Evolutionary conservation across 1,284 basidiomycete genomes (phyloP), one percentile per base, ranked within the genome.

Genomic region (Cystobasidium slooffiae): DNA sequence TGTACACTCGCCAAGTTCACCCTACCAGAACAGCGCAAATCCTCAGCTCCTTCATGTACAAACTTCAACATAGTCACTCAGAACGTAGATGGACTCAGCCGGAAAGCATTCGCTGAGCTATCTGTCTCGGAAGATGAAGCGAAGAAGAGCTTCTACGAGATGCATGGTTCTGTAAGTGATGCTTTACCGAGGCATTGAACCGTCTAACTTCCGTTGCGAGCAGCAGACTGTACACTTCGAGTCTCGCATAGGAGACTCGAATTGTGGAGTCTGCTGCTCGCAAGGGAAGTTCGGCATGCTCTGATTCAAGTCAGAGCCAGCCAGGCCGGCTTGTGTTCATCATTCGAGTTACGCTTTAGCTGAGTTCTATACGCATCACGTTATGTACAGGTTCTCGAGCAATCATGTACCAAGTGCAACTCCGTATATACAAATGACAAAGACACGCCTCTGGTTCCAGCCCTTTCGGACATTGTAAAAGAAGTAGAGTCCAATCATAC

Each of bases 21-120:
- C 14, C n/a, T 22, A 18, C 41, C 61, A 37, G 18, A 62, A n/a
- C 31, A n/a, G n/a, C 59, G 46, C 43, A 59, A 49, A 68, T 43
- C 49, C 22, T n/a, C 24, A 6, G 64, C 64, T 16, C 64, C 51
- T 1, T 16, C 22, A 8, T 67, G 46, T 9, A 53, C 9, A 6
- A 37, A 24, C 8, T 67, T 67, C 31, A 14, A 37, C n/a, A 14
- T 67, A 20, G 53, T 67, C 20, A 67, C 64, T 83, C 14, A 78
- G 80, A 90, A 90, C 78, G 87, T 90, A 39, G 89, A 90, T 77
- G 86, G 87, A 4, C 84, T 90, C 12, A 87, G 86, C 76, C 73
- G 73, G n/a, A 78, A 82, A 39, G 85, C 85, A 7, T 22, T 70
- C 49, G 49, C 47, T n/a, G 62, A 37, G n/a, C 16, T 39, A 3